Conservation (phyloP, 2,329 filamentous ascomycete species). For the Juglanconis oblonga region DNA sequence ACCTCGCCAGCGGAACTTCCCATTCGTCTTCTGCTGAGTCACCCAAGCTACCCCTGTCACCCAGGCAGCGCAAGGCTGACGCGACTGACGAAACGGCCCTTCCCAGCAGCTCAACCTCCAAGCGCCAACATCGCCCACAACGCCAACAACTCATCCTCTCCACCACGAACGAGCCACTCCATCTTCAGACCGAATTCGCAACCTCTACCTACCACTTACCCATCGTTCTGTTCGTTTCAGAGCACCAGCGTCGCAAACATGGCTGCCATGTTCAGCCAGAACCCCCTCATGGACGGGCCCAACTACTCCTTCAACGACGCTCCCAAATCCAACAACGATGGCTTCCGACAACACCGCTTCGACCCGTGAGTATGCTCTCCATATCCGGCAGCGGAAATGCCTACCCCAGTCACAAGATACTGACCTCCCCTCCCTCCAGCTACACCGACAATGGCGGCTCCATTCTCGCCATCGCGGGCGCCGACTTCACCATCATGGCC, state of each 20-base stretch:
- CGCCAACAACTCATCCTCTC: slow-evolving; percentile 8
- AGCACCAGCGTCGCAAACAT: slow-evolving; percentile 37
- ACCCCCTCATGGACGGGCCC: slow-evolving; percentile 65
- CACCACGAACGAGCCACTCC: slow-evolving; percentile 9
- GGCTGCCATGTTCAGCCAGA: slow-evolving; percentile 68
- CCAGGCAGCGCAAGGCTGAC: slow-evolving; percentile 46
- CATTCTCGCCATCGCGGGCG: slow-evolving; percentile 89
- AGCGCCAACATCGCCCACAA: slow-evolving; percentile 10
- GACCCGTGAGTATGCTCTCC: slow-evolving; percentile 68
- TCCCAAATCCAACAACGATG: slow-evolving; percentile 51
- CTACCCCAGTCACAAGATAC: background rate
- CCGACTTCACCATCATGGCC: slow-evolving; percentile 92
- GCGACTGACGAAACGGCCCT: slow-evolving; percentile 21
- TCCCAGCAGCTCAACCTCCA: slow-evolving; percentile 5
- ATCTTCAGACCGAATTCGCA: slow-evolving; percentile 11
- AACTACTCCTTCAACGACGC: slow-evolving; percentile 67
- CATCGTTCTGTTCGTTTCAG: background rate
- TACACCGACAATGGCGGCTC: slow-evolving; percentile 99
- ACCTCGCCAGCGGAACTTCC: background rate
- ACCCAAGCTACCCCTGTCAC: slow-evolving; percentile 17
- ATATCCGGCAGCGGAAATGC: background rate
- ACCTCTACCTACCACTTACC: slow-evolving; percentile 4
- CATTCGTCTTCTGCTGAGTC: slow-evolving; percentile 20
- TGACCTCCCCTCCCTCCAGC: slow-evolving; percentile 40
- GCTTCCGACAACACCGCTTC: slow-evolving; percentile 74